phyloP scores from a whole-genome alignment of 116 monocot genomes.

The Trichopus zeylanicus region DNA sequence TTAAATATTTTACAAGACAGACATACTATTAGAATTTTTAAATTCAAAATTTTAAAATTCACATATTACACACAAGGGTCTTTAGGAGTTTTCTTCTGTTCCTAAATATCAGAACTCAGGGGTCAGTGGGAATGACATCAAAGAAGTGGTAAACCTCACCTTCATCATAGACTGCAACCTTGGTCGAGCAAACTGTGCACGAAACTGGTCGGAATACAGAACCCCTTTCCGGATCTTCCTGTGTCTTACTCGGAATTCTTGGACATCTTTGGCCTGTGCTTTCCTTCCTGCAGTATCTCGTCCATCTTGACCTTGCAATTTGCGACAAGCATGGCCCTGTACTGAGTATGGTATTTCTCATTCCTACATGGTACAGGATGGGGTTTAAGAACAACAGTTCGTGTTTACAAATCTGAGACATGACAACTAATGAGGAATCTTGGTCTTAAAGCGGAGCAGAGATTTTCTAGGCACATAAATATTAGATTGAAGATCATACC shows the following conservation, averaged over 20 bases:
- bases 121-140: slow-evolving; percentile 80
- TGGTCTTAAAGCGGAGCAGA: no score
- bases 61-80: neutral
- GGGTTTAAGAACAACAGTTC: neutral
- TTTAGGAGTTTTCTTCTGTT: neutral
- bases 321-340: slow-evolving; percentile 88
- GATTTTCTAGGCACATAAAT: no score
- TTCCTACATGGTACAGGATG: slow-evolving; percentile 35
- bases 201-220: slow-evolving; percentile 51
- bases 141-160: slow-evolving; percentile 92
- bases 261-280: slow-evolving; percentile 13
- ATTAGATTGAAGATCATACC: no score
- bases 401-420: no score
- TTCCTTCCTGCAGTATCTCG: slow-evolving; percentile 36
- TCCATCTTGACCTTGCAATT: slow-evolving; percentile 66
- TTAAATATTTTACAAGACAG: no score
- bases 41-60: no score
- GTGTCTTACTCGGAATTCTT: no score
- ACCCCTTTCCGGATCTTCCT: slow-evolving; percentile 12
- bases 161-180: slow-evolving; percentile 74
- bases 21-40: no score
- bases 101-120: slow-evolving; percentile 1
- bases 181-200: slow-evolving; percentile 73
- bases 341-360: slow-evolving; percentile 85
- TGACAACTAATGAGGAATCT: no score